Evolutionary conservation across 23 red algal species (phyloP).

Genomic region (Gracilaria gracilis): DNA sequence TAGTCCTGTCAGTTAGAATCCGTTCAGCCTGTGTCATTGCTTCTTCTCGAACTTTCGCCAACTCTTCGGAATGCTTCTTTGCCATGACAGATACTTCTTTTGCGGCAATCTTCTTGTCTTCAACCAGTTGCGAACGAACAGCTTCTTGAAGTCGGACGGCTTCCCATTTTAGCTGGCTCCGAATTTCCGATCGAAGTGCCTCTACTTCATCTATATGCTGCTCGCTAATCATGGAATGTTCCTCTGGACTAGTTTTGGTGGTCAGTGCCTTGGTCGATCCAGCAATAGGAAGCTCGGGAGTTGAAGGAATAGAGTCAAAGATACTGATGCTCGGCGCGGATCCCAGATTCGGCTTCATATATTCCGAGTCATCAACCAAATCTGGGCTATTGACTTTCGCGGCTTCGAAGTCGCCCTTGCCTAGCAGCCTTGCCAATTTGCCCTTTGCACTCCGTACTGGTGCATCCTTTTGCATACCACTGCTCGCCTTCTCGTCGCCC

Average conservation of each 20-base stretch:
- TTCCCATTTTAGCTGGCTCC: conserved; percentile 67
- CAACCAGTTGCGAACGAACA: conserved; percentile 62
- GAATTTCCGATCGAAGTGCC: conserved; percentile 51
- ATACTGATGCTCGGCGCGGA: conserved; percentile 16
- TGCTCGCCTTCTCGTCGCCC: background rate
- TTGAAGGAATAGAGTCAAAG: conserved; percentile 25
- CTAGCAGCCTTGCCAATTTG: conserved; percentile 65
- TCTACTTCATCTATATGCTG: conserved; percentile 39
- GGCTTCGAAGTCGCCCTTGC: conserved; percentile 61
- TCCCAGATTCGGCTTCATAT: conserved; percentile 45
- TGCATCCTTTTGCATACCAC: background rate
- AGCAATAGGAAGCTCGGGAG: background rate
- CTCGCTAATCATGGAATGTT: background rate
- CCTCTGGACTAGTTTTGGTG: background rate
- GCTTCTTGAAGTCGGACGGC: conserved; percentile 74
- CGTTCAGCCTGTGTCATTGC: conserved; percentile 34
- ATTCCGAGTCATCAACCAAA: conserved; percentile 61
- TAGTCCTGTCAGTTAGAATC: conserved; percentile 45
- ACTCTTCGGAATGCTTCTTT: conserved; percentile 61
- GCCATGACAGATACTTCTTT: conserved; percentile 36
- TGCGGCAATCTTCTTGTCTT: conserved; percentile 70
- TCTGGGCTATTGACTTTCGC: conserved; percentile 40
- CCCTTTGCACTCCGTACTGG: conserved; percentile 33
- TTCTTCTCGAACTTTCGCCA: conserved; percentile 46
- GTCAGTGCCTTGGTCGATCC: conserved; percentile 20